Evolutionary conservation across 805 yeast genomes (phyloP).

Genomic region (Lipomyces yamanashiensis): DNA sequence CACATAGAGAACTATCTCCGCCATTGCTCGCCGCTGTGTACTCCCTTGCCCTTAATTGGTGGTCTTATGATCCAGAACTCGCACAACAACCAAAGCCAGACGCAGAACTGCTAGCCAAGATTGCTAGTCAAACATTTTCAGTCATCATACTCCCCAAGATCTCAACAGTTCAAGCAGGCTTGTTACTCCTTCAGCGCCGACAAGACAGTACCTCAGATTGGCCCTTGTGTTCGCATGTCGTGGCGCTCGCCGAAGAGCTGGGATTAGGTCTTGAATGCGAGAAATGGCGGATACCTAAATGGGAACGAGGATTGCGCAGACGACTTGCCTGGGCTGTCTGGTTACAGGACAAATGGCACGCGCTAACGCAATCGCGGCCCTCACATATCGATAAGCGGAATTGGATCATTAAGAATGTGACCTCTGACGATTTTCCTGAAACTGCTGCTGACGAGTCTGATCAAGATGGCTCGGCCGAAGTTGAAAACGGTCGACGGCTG

Average conservation of each 20-base stretch:
- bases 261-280: constrained; percentile 90
- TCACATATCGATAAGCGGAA: constrained; percentile 76
- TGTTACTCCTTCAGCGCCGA: constrained; percentile 66
- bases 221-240: constrained; percentile 54
- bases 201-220: constrained; percentile 33
- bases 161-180: constrained; percentile 89
- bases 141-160: constrained; percentile 86
- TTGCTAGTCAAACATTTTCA: constrained; percentile 66
- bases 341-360: constrained; percentile 88
- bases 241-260: constrained; percentile 84
- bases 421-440: constrained; percentile 47
- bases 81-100: constrained; percentile 81
- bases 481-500: constrained; percentile 68
- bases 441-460: constrained; percentile 42
- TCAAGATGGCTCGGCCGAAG: constrained; percentile 63
- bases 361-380: constrained; percentile 81
- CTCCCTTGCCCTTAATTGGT: constrained; percentile 87
- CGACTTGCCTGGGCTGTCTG: constrained; percentile 96
- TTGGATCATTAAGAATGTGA: constrained; percentile 76
- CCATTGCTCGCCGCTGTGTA: constrained; percentile 91
- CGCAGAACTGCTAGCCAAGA: constrained; percentile 66
- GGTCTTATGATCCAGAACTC: constrained; percentile 84
- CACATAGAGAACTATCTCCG: constrained; percentile 90
- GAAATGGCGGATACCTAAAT: constrained; percentile 88
- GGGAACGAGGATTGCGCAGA: constrained; percentile 90